These are phyloP conservation scores for Leccinum pachyderme DNA, from an alignment of 1,284 basidiomycete species.

Conservation along the genomic window DNA sequence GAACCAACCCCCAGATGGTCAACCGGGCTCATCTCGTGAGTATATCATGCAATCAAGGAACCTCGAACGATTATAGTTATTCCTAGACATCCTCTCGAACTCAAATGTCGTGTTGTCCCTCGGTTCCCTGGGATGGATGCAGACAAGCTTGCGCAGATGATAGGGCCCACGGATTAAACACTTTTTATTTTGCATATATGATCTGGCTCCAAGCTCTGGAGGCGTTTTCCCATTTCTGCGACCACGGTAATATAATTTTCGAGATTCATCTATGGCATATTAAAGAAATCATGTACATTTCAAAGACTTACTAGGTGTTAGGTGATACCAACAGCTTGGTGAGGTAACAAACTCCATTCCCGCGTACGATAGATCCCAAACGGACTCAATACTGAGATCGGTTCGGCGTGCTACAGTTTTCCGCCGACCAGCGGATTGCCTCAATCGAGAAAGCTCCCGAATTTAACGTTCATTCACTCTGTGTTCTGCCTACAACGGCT, in stretches of 20 bases:
- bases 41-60: neutral
- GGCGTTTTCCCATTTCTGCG: neutral
- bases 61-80: neutral
- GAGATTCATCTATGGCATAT: neutral
- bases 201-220: neutral
- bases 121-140: conserved; percentile 19
- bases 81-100: conserved; percentile 29
- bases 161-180: conserved; percentile 7
- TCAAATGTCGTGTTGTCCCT: conserved; percentile 28
- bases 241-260: neutral
- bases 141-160: conserved; percentile 17
- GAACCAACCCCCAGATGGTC: conserved; percentile 29
- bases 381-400: neutral
- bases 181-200: neutral
- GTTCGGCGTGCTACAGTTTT: neutral
- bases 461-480: neutral
- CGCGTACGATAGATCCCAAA: neutral
- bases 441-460: neutral
- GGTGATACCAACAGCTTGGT: neutral
- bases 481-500: neutral
- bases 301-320: neutral
- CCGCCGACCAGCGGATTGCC: neutral
- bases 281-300: neutral
- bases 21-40: conserved; percentile 32
- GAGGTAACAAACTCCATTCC: neutral